Evolutionary conservation across 495 filamentous ascomycete species (phyloP).

Genomic region (Aeminium ludgeri): DNA sequence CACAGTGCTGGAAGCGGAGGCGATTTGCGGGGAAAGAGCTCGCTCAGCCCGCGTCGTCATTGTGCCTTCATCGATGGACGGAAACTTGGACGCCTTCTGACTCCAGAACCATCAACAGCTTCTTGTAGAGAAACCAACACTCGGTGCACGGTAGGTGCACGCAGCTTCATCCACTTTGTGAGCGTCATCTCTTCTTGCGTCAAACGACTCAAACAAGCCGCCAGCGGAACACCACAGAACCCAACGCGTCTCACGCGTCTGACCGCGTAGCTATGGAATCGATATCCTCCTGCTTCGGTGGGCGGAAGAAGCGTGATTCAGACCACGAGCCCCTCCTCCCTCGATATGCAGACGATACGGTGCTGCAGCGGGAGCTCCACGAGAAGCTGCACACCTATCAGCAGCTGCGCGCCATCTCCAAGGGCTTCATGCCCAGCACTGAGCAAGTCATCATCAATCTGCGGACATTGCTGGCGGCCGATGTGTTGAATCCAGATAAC

Average conservation of each 20-base stretch:
- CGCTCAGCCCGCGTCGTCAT: no score
- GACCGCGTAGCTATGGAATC: no score
- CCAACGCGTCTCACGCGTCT: slow-evolving; percentile 25
- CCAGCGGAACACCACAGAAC: background rate
- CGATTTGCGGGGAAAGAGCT: no score
- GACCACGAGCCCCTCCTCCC: slow-evolving; percentile 61
- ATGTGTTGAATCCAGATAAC: slow-evolving; percentile 61
- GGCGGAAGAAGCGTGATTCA: slow-evolving; percentile 26
- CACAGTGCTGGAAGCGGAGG: no score
- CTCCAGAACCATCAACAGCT: no score
- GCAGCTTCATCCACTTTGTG: no score
- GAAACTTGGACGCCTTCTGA: no score
- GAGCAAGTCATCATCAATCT: slow-evolving; percentile 72
- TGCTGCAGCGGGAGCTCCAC: slow-evolving; percentile 56
- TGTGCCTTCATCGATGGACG: no score
- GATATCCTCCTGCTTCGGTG: slow-evolving; percentile 31
- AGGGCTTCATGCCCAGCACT: slow-evolving; percentile 83
- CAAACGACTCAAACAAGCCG: background rate
- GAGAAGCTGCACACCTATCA: slow-evolving; percentile 85
- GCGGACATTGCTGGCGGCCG: slow-evolving; percentile 58
- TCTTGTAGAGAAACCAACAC: no score
- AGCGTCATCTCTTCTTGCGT: no score
- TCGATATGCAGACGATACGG: slow-evolving; percentile 69
- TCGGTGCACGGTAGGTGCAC: no score
- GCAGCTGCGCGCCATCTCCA: slow-evolving; percentile 65